Evolutionary conservation across 164 flowering plant species (phyloP).

Genomic region (Kalanchoe fedtschenkoi): DNA sequence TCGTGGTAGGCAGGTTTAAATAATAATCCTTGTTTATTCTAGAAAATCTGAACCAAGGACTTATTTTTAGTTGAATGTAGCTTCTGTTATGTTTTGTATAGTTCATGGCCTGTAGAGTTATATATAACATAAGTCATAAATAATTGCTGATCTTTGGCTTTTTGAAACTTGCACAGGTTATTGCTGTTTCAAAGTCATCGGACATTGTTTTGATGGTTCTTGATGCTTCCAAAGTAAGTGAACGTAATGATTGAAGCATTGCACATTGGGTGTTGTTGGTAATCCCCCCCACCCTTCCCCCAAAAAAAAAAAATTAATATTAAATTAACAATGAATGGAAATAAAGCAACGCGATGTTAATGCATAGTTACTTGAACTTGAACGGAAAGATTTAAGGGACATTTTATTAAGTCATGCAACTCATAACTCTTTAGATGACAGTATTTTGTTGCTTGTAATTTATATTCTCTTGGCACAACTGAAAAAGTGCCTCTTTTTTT

Average conservation of each 20-base stretch:
- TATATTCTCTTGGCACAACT: background rate
- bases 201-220: constrained; percentile 98
- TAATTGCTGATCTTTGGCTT: background rate
- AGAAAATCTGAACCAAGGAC: background rate
- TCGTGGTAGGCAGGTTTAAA: constrained; percentile 98
- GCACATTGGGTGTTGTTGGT: background rate
- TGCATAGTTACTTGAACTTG: background rate
- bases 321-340: background rate
- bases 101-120: background rate
- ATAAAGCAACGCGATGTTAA: background rate
- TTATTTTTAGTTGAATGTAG: background rate
- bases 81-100: background rate
- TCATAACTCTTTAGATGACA: background rate
- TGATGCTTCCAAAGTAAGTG: constrained; percentile 90
- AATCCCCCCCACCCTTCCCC: too few relatives aligned
- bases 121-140: background rate
- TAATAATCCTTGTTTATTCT: background rate
- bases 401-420: background rate
- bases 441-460: background rate
- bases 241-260: background rate
- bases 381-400: too few relatives aligned
- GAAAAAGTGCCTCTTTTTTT: background rate
- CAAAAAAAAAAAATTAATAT: too few relatives aligned
- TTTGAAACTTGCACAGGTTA: constrained; percentile 46
- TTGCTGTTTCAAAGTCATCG: constrained; percentile 98